phyloP scores from a whole-genome alignment of 306 rosid species.

The Phaseolus lunatus region DNA sequence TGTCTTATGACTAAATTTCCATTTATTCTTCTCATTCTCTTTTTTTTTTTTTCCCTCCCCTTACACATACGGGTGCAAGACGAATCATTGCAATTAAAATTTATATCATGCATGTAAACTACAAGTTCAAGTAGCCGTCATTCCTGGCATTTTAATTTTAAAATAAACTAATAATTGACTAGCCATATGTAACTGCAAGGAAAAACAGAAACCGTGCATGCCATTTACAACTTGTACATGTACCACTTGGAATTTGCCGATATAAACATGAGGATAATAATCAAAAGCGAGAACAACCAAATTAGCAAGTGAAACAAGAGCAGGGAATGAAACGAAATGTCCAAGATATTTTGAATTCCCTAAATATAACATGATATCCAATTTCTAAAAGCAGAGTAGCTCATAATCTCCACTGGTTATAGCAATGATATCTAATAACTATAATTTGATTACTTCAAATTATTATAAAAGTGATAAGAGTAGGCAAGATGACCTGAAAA shows the following conservation, averaged over 20 bases:
- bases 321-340: not conserved
- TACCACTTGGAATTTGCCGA: constrained; percentile 4
- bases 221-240: constrained; percentile 7
- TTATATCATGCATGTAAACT: constrained; percentile 11
- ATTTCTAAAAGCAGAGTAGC: not conserved
- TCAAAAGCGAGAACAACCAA: not conserved
- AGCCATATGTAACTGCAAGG: constrained; percentile 2
- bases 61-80: not conserved
- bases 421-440: not conserved
- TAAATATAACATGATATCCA: not conserved
- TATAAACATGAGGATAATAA: not conserved
- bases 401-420: not conserved
- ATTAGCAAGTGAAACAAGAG: constrained; percentile 11
- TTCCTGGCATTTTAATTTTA: not conserved
- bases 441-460: constrained; percentile 5
- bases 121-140: constrained; percentile 1
- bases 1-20: too few species aligned
- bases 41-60: too few species aligned
- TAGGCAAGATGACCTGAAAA: constrained; percentile 10
- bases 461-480: not conserved
- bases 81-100: constrained; percentile 7
- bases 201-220: constrained; percentile 14
- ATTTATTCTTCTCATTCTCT: too few species aligned
- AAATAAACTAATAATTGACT: not conserved
- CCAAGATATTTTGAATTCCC: constrained; percentile 5